Evolutionary conservation across 352 stramenopile species (phyloP).

Genomic region (Pythium dissimile): DNA sequence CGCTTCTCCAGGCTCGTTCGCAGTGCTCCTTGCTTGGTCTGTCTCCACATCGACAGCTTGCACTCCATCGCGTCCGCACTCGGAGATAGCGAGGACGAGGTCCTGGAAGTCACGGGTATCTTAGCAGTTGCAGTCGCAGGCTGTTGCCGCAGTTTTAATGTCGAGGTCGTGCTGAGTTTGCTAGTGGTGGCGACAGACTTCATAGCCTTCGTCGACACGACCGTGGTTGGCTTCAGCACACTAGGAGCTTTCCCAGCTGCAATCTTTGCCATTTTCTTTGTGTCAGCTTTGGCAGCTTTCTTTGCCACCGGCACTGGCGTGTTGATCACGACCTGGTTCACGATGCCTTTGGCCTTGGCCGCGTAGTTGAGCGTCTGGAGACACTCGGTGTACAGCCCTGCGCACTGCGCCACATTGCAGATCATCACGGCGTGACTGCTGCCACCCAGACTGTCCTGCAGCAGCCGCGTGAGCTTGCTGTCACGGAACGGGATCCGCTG

Average conservation of each 20-base stretch:
- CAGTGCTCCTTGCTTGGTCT: conserved; percentile 10
- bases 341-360: conserved; percentile 31
- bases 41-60: conserved; percentile 15
- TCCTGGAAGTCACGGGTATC: not conserved
- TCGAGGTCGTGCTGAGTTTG: not conserved
- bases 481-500: conserved; percentile 73
- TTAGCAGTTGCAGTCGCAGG: not conserved
- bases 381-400: conserved; percentile 28
- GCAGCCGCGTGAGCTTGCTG: conserved; percentile 68
- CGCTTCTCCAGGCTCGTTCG: conserved; percentile 1
- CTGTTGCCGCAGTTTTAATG: too few relatives aligned
- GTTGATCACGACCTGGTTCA: conserved; percentile 25
- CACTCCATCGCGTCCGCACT: conserved; percentile 13
- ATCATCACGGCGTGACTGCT: conserved; percentile 43
- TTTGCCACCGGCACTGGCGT: not conserved
- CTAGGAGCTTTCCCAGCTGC: not conserved
- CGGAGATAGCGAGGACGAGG: not conserved
- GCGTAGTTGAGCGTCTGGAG: conserved; percentile 44
- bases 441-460: conserved; percentile 48
- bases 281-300: conserved; percentile 1
- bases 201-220: not conserved
- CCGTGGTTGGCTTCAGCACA: not conserved
- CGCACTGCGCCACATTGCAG: conserved; percentile 30
- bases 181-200: not conserved
- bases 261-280: not conserved